Conservation (phyloP, 2,329 filamentous ascomycete species). For the Xylaria polymorpha region DNA sequence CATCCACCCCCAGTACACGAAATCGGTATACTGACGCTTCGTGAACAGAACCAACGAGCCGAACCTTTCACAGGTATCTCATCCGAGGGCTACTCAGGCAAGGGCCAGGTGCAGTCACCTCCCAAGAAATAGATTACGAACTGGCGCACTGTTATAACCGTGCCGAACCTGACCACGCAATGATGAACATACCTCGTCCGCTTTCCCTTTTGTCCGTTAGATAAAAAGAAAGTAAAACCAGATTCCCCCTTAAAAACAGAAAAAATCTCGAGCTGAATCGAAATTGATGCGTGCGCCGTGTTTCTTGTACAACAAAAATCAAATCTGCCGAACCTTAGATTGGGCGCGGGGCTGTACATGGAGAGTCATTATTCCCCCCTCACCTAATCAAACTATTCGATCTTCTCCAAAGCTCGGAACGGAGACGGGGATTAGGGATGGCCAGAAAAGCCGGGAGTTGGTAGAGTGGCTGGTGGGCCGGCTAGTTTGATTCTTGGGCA, state of each 20-base stretch:
- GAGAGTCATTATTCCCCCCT: slow-evolving; percentile 6
- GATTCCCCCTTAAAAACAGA: slow-evolving; percentile 24
- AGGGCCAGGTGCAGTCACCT: slow-evolving; percentile 80
- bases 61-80: slow-evolving; percentile 89
- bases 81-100: slow-evolving; percentile 80
- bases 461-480: slow-evolving; percentile 11
- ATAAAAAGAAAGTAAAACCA: slow-evolving; percentile 43
- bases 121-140: slow-evolving; percentile 57
- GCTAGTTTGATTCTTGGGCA: slow-evolving; percentile 13
- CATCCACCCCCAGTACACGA: neutral
- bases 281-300: slow-evolving; percentile 28
- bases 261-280: slow-evolving; percentile 38
- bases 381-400: slow-evolving; percentile 19
- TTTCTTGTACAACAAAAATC: slow-evolving; percentile 42
- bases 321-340: slow-evolving; percentile 30
- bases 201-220: slow-evolving; percentile 54
- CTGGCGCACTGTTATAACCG: slow-evolving; percentile 37
- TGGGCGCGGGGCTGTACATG: slow-evolving; percentile 18
- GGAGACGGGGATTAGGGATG: slow-evolving; percentile 17
- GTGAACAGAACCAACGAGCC: slow-evolving; percentile 77
- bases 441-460: slow-evolving; percentile 15
- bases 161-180: slow-evolving; percentile 36
- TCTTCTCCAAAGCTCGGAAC: slow-evolving; percentile 1
- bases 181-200: slow-evolving; percentile 38
- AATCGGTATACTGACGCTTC: slow-evolving; percentile 36